A percentile compares a stretch with the other conserved stretches of the same genome.
Evolutionary conservation across 140 eudicot genomes (phyloP).

Genomic region (Cichorium intybus): DNA sequence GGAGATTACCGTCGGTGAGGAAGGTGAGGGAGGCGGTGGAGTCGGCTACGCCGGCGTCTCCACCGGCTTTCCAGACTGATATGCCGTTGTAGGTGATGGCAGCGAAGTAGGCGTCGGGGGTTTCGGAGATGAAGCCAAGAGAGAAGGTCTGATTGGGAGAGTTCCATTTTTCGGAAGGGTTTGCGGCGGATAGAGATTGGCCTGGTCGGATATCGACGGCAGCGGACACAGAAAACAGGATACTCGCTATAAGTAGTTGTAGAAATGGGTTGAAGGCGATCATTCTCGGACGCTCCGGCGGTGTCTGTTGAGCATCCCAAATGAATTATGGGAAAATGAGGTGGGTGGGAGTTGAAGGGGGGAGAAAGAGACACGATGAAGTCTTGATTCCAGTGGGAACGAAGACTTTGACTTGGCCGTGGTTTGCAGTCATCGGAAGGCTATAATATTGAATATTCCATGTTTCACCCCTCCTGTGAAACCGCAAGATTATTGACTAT

Average conservation of each 20-base stretch:
- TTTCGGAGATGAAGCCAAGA: slow-evolving; percentile 47
- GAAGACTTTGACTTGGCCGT: slow-evolving; percentile 19
- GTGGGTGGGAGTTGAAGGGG: background rate
- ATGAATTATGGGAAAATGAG: background rate
- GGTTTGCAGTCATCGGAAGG: background rate
- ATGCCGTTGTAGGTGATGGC: slow-evolving; percentile 60
- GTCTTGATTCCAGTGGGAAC: background rate
- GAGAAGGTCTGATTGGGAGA: slow-evolving; percentile 63
- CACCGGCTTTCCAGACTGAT: slow-evolving; percentile 67
- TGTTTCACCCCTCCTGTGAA: background rate
- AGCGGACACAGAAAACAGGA: slow-evolving; percentile 2
- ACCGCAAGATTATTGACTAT: background rate
- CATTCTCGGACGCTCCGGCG: slow-evolving; percentile 13
- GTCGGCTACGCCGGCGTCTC: slow-evolving; percentile 31
- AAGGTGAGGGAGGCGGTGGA: slow-evolving; percentile 54
- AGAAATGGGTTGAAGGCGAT: background rate
- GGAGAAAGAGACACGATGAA: background rate
- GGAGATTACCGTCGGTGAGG: slow-evolving; percentile 53
- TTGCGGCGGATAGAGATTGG: slow-evolving; percentile 47
- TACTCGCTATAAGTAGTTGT: background rate
- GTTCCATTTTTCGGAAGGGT: slow-evolving; percentile 43
- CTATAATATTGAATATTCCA: background rate
- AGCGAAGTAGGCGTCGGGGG: slow-evolving; percentile 26
- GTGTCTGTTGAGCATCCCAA: background rate
- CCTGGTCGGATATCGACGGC: slow-evolving; percentile 48